Evolutionary conservation across 2,329 filamentous ascomycete genomes (phyloP).

Genomic region (Aspergillus awamori): DNA sequence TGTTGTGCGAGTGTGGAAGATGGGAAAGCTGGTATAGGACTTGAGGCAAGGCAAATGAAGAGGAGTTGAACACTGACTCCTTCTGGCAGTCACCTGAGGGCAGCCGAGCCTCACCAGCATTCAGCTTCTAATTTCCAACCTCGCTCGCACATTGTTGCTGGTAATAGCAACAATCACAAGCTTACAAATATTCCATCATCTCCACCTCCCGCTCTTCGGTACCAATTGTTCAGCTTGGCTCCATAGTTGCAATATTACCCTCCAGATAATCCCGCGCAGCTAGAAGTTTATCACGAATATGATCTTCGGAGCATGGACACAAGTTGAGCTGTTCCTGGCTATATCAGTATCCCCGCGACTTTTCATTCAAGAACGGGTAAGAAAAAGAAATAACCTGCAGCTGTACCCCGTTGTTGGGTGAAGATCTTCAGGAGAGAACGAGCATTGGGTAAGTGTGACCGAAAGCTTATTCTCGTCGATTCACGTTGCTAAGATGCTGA

Average conservation of each 20-base stretch:
- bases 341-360: background rate
- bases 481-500: background rate
- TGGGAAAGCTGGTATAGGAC: background rate
- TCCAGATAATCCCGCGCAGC: background rate
- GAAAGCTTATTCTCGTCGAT: background rate
- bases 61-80: background rate
- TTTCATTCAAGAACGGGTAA: background rate
- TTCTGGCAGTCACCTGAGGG: background rate
- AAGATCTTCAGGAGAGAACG: conserved; percentile 2
- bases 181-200: background rate
- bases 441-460: background rate
- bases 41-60: background rate
- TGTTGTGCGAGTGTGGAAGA: background rate
- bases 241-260: background rate
- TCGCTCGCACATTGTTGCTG: no score
- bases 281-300: background rate
- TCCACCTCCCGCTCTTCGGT: background rate
- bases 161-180: no score
- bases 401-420: background rate
- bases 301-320: background rate
- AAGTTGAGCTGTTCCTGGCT: background rate
- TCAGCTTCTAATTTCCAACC: background rate
- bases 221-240: background rate
- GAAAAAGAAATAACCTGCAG: background rate
- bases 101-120: background rate